Conservation (phyloP, 495 filamentous ascomycete species). For the Penicillium bovifimosum region DNA sequence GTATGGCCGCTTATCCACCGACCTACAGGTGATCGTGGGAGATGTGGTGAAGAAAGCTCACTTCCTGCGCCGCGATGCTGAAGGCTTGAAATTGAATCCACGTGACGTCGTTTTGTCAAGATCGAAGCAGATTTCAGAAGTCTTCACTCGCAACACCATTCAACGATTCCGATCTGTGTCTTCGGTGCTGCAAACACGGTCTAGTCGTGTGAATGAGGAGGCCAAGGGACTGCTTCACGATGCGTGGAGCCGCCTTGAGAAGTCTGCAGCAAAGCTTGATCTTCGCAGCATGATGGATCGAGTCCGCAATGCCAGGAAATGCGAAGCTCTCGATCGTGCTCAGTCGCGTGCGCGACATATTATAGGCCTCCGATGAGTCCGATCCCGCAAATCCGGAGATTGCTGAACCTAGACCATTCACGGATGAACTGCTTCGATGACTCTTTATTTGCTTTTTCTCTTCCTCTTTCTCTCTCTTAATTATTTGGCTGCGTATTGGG, state of each 20-base stretch:
- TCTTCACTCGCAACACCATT: constrained; percentile 31
- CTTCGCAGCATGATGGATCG: constrained; percentile 26
- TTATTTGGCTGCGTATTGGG: constrained; percentile 4
- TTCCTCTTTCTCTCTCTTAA: constrained; percentile 1
- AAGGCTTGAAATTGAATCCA: constrained; percentile 21
- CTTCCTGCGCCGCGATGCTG: constrained; percentile 29
- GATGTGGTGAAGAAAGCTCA: constrained; percentile 44
- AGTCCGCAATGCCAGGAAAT: constrained; percentile 29
- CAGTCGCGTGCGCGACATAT: constrained; percentile 36
- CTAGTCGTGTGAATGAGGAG: constrained; percentile 25
- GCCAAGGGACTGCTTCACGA: constrained; percentile 26
- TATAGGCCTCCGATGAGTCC: constrained; percentile 20
- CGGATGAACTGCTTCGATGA: background rate
- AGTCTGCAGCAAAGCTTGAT: constrained; percentile 24
- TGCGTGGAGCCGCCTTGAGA: constrained; percentile 28
- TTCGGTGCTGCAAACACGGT: constrained; percentile 27
- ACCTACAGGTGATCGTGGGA: constrained; percentile 44
- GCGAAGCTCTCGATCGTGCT: constrained; percentile 31
- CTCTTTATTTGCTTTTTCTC: constrained; percentile 4
- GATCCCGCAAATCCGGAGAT: constrained; percentile 8
- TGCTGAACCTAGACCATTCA: constrained; percentile 3
- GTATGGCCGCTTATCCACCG: constrained; percentile 44
- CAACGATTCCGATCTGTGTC: constrained; percentile 32
- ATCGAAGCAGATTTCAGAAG: constrained; percentile 36
- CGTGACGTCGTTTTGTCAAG: constrained; percentile 28